Evolutionary conservation across 768 basidiomycete species (phyloP).

Genomic region (Suillus subluteus): DNA sequence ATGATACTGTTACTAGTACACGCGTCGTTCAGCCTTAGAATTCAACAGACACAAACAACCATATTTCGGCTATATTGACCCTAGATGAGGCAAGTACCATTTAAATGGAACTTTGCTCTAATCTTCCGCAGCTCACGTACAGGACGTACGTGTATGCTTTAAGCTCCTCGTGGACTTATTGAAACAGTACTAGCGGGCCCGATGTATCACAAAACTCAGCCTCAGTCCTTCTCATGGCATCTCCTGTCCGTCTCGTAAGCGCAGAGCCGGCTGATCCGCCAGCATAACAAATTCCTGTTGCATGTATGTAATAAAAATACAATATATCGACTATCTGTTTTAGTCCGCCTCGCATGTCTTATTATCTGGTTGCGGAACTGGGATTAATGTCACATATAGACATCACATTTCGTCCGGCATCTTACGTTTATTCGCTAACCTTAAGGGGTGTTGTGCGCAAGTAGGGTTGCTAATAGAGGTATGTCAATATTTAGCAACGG

Average conservation of each 20-base stretch:
- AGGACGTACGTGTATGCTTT: background rate
- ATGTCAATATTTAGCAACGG: conserved; percentile 3
- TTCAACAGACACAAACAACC: conserved; percentile 27
- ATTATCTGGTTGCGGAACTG: background rate
- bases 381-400: background rate
- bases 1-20: conserved; percentile 21
- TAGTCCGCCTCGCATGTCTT: background rate
- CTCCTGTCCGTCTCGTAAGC: background rate
- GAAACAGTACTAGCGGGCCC: background rate
- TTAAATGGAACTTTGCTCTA: background rate
- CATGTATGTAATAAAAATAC: background rate
- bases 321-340: background rate
- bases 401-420: conserved; percentile 7
- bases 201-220: background rate
- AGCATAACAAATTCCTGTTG: background rate
- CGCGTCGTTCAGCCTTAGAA: conserved; percentile 27
- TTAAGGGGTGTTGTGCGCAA: conserved; percentile 75
- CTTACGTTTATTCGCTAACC: conserved; percentile 21
- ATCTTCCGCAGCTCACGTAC: background rate
- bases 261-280: background rate
- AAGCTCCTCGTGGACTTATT: background rate
- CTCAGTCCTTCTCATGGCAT: background rate
- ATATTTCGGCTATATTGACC: background rate
- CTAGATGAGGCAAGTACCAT: background rate
- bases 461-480: conserved; percentile 63